These are phyloP conservation scores for Gracilaria gracilis DNA, from an alignment of 23 red algal species.

Conservation along the genomic window DNA sequence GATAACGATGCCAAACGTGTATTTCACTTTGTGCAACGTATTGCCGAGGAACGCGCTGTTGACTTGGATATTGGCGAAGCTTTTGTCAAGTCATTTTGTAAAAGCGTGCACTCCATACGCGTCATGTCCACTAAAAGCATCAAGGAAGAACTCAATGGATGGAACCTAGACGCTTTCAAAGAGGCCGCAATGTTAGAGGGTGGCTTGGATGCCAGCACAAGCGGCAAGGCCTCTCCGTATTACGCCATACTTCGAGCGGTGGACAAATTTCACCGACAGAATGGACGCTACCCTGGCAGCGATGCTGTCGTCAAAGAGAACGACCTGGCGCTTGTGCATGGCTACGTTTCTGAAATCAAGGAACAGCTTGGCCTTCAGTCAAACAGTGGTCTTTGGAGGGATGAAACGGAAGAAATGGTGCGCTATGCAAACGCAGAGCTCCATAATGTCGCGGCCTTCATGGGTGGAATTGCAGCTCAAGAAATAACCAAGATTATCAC, in stretches of 20 bases:
- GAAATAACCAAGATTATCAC: conserved; percentile 93
- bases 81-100: conserved; percentile 59
- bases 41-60: conserved; percentile 31
- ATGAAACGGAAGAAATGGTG: conserved; percentile 75
- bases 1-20: conserved; percentile 59
- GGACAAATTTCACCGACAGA: conserved; percentile 50
- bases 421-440: conserved; percentile 79
- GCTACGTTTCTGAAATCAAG: conserved; percentile 36
- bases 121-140: conserved; percentile 30
- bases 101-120: conserved; percentile 38
- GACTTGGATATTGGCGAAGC: conserved; percentile 42
- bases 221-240: conserved; percentile 34
- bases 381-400: conserved; percentile 44
- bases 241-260: conserved; percentile 71
- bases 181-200: conserved; percentile 46
- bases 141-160: conserved; percentile 43
- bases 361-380: conserved; percentile 54
- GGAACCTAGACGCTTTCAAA: conserved; percentile 24
- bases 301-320: conserved; percentile 18
- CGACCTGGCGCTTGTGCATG: conserved; percentile 44
- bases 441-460: conserved; percentile 78
- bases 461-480: conserved; percentile 90
- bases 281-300: conserved; percentile 58
- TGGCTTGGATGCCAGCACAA: conserved; percentile 38
- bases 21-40: conserved; percentile 42